Percentiles rank a stretch among this genome's conserved stretches.
phyloP scores from a whole-genome alignment of 495 filamentous ascomycete genomes.

The Aspergillus sparsus region DNA sequence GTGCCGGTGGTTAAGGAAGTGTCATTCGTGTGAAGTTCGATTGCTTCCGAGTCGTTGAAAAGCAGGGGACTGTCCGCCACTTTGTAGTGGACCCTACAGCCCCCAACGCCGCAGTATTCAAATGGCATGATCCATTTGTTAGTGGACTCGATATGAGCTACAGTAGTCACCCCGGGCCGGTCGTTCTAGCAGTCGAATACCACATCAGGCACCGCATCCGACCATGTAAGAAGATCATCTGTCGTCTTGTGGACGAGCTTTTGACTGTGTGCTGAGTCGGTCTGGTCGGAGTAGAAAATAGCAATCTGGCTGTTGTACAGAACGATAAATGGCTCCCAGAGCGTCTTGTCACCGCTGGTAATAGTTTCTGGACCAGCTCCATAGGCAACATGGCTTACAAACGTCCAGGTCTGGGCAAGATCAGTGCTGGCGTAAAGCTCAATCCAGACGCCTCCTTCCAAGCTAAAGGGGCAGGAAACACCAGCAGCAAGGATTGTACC shows the following conservation, averaged over 20 bases:
- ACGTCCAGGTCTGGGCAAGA: background rate
- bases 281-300: conserved; percentile 15
- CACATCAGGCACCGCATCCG: background rate
- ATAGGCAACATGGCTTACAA: conserved; percentile 6
- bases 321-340: conserved; percentile 12
- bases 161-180: conserved; percentile 8
- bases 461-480: background rate
- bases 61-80: background rate
- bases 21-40: conserved; percentile 9
- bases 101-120: conserved; percentile 4
- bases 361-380: background rate
- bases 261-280: conserved; percentile 6
- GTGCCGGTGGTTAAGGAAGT: background rate
- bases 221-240: background rate
- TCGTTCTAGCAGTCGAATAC: background rate
- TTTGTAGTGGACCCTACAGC: conserved; percentile 9
- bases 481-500: conserved; percentile 12
- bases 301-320: conserved; percentile 8
- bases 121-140: conserved; percentile 9
- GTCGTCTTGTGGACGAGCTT: conserved; percentile 14
- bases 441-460: background rate
- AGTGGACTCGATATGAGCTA: conserved; percentile 6
- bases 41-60: background rate
- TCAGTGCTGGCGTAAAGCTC: conserved; percentile 6
- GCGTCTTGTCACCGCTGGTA: background rate